Base-by-base conservation (phyloP, 257 asterid species). In the Lantana camara region DNA sequence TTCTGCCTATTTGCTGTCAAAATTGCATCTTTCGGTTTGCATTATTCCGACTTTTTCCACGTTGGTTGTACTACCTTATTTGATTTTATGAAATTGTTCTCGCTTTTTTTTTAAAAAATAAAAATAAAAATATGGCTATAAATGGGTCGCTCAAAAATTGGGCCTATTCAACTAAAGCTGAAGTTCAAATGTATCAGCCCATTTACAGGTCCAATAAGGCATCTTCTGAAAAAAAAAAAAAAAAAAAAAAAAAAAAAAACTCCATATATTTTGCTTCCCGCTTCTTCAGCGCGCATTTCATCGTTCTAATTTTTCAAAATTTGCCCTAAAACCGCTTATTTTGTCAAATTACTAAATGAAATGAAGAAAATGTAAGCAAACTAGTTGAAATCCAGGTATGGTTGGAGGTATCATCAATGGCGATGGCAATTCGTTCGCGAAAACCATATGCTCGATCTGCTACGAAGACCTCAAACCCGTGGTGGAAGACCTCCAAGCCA, bases 401-500 rank as follows among this genome's bases (percentile, higher is more conserved):
- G 83, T 20, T 27, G 83, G 64, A 67, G 63, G 60, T 64, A 58
- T 62, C 42, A 48, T 51, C 47, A 57, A 24, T 51, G 72, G 71
- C 12, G 42, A 16, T 60, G 48, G 40, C 63, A 67, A 75, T 48
- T 57, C 94, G 19, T 85, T 82, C 77, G 71, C 89, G 22, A 90
- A 88, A 77, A 85, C 96, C 10, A 90, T 93, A 11, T 90, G 97
- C 54, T 83, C 99, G 50, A 93, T 93, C 71, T 94, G 97, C 80
- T 94, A 68, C 30, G 99, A 94, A 66, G 99, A 94, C 69, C 96
- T 94, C 67, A 94, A 94, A 54, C 99, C 99, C 22, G 34, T 84
- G 6, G 70, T 75, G 37, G 97, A 88, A 80, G 97, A 94, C 53
- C 95, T 90, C 29, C 97, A 90, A 60, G 78, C 93, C 15, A 94